These are phyloP conservation scores for Podaxis carcinomalis DNA, from an alignment of 768 basidiomycete genomes.

Conservation along the genomic window DNA sequence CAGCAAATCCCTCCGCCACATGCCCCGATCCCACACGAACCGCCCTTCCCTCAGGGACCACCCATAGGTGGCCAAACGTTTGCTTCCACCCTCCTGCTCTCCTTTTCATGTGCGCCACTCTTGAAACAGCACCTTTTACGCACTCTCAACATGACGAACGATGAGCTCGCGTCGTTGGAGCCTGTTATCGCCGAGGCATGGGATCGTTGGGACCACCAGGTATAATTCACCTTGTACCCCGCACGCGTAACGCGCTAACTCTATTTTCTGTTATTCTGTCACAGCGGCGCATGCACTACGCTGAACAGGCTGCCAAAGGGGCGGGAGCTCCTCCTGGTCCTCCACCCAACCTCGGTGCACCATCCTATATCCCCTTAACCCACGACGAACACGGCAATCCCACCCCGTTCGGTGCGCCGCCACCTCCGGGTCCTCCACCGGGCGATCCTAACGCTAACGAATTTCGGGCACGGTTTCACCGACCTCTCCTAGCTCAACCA, in stretches of 20 bases:
- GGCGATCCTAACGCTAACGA: conserved; percentile 10
- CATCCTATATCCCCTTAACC: conserved; percentile 23
- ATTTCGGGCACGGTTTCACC: conserved; percentile 8
- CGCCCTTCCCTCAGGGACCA: conserved; percentile 58
- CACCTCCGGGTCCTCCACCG: conserved; percentile 6
- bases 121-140: conserved; percentile 74
- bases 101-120: conserved; percentile 69
- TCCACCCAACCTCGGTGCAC: conserved; percentile 20
- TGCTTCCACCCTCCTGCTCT: conserved; percentile 71
- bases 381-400: conserved; percentile 21
- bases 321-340: conserved; percentile 21
- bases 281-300: conserved; percentile 40
- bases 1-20: conserved; percentile 30
- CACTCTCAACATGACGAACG: conserved; percentile 69
- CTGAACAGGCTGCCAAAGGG: conserved; percentile 32
- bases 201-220: conserved; percentile 84
- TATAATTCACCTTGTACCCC: conserved; percentile 25
- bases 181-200: conserved; percentile 81
- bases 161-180: conserved; percentile 74
- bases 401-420: conserved; percentile 10
- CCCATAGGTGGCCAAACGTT: conserved; percentile 70
- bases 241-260: conserved; percentile 11
- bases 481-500: conserved; percentile 15
- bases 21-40: conserved; percentile 41
- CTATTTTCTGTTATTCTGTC: conserved; percentile 4